These are phyloP conservation scores for Cordyceps cicadae DNA, from an alignment of 2,329 filamentous ascomycete species.

Conservation along the genomic window DNA sequence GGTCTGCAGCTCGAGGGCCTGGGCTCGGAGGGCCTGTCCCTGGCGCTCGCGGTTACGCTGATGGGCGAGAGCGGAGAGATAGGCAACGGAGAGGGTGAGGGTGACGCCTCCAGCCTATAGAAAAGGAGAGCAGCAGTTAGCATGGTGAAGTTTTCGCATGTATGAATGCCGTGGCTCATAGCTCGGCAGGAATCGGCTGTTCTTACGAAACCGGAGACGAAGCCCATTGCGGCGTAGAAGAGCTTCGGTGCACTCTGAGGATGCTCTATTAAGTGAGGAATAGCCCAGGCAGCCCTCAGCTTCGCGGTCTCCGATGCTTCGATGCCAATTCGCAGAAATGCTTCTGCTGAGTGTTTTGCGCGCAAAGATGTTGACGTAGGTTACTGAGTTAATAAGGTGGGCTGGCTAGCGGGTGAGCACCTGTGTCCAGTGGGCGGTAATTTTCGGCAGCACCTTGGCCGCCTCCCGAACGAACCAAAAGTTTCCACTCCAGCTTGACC, in stretches of 20 bases:
- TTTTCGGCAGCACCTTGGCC: slow-evolving; percentile 9
- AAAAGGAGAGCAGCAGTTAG: neutral
- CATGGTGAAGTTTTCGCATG: neutral
- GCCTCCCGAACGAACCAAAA: slow-evolving; percentile 18
- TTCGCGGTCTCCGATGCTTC: slow-evolving; percentile 28
- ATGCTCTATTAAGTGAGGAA: slow-evolving; percentile 3
- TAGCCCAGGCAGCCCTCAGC: slow-evolving; percentile 17
- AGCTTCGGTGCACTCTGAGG: slow-evolving; percentile 5
- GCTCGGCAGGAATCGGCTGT: slow-evolving; percentile 3
- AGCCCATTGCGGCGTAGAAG: slow-evolving; percentile 49
- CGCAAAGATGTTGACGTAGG: slow-evolving; percentile 8
- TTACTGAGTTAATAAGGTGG: neutral
- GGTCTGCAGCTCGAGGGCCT: slow-evolving; percentile 45
- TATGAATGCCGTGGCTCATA: neutral
- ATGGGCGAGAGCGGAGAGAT: slow-evolving; percentile 63
- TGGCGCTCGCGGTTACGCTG: slow-evolving; percentile 57
- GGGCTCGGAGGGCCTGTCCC: slow-evolving; percentile 46
- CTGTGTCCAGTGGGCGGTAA: slow-evolving; percentile 2
- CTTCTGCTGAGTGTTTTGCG: slow-evolving; percentile 4
- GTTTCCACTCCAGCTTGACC: slow-evolving; percentile 22
- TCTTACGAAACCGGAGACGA: slow-evolving; percentile 66
- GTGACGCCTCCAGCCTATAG: slow-evolving; percentile 64
- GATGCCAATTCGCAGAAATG: slow-evolving; percentile 16
- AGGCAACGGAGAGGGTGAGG: slow-evolving; percentile 64
- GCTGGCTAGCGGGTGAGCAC: neutral